Evolutionary conservation across 495 filamentous ascomycete species (phyloP).

Genomic region (Amphirosellinia nigrospora): DNA sequence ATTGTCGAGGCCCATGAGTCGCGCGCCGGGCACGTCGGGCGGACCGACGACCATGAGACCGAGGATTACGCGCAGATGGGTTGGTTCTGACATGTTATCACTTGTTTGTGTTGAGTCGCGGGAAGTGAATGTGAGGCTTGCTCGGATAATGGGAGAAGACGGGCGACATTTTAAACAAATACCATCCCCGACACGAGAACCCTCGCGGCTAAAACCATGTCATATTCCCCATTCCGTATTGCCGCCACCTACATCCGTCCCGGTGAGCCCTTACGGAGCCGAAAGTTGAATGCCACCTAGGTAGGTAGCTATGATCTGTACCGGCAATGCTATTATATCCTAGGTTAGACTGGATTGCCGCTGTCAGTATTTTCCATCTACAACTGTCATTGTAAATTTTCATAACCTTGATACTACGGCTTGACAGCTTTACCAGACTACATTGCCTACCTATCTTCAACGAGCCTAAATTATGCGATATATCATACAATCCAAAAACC

Average conservation of each 20-base stretch:
- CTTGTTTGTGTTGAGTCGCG: neutral
- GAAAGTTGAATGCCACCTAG: neutral
- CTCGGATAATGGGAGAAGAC: neutral
- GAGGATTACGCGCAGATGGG: slow-evolving; percentile 53
- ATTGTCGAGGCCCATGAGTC: slow-evolving; percentile 68
- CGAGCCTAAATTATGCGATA: no score
- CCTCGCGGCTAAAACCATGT: slow-evolving; percentile 11
- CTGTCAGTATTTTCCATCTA: neutral
- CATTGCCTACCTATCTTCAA: no score
- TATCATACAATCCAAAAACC: no score
- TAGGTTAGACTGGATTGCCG: neutral
- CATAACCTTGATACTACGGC: neutral
- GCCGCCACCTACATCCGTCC: neutral
- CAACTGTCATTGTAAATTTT: no score
- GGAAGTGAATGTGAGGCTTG: neutral
- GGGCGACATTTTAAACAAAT: neutral
- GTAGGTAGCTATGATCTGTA: neutral
- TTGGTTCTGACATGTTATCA: slow-evolving; percentile 28
- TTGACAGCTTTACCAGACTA: neutral
- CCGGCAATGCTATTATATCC: neutral
- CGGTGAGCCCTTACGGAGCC: neutral
- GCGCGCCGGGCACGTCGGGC: slow-evolving; percentile 40
- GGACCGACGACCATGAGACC: slow-evolving; percentile 59
- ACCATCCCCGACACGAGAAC: neutral
- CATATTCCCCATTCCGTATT: no score